A percentile compares a stretch with the other conserved stretches of the same genome.
phyloP scores from a whole-genome alignment of 495 filamentous ascomycete species.

The Terfezia claveryi region DNA sequence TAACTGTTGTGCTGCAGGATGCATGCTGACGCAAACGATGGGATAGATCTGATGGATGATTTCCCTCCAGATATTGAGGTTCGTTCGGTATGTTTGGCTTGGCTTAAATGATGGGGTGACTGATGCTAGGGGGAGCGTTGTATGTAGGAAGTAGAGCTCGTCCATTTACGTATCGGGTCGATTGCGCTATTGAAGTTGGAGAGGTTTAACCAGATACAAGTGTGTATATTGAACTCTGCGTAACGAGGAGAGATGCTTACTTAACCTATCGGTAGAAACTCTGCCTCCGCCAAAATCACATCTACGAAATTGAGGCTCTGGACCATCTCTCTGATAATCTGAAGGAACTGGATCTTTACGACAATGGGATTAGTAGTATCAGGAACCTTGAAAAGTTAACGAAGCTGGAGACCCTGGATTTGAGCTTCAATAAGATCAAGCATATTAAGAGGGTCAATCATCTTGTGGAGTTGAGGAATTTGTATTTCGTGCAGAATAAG shows the following conservation, averaged over 20 bases:
- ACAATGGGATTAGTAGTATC: slow-evolving; percentile 84
- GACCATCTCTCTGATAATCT: slow-evolving; percentile 38
- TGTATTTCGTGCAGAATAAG: slow-evolving; percentile 92
- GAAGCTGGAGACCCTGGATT: slow-evolving; percentile 56
- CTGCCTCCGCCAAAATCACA: slow-evolving; percentile 84
- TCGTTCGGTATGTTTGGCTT: slow-evolving; percentile 1
- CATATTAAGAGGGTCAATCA: slow-evolving; percentile 82
- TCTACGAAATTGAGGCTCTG: slow-evolving; percentile 57
- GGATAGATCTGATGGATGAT: slow-evolving; percentile 41
- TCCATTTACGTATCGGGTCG: slow-evolving; percentile 63
- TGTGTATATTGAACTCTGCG: slow-evolving; percentile 13
- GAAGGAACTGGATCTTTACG: slow-evolving; percentile 81
- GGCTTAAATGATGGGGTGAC: no score
- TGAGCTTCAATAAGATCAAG: slow-evolving; percentile 98
- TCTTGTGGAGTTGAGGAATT: slow-evolving; percentile 52
- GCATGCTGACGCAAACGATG: not conserved
- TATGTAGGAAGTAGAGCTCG: slow-evolving; percentile 61
- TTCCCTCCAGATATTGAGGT: slow-evolving; percentile 39
- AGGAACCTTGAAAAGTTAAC: slow-evolving; percentile 57
- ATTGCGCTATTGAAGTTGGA: slow-evolving; percentile 59
- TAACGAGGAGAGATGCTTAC: not conserved
- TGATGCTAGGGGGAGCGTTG: no score
- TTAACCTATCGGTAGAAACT: slow-evolving; percentile 32
- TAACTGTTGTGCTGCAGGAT: not conserved
- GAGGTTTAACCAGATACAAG: slow-evolving; percentile 31